Base-by-base conservation (phyloP, 108 stramenopile genomes). In the Nitzschia sp. region DNA sequence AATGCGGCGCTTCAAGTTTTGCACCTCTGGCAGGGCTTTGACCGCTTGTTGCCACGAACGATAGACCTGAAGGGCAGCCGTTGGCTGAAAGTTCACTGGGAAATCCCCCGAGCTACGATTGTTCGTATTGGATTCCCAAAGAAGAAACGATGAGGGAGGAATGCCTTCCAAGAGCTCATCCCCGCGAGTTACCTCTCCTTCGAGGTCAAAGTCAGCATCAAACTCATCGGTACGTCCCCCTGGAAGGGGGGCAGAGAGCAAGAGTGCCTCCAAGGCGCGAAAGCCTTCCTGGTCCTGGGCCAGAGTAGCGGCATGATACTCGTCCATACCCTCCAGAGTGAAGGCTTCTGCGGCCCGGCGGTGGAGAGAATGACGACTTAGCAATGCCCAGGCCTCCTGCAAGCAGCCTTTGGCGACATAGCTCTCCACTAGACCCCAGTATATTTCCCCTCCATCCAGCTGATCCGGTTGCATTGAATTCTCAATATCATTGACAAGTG, bases 171-270 rank as follows among this genome's bases (percentile, higher is more conserved):
- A 34, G 9, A 38, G 42, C 23, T 69, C 61, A 26, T 69, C 62
- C 0, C 62, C 66, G 3, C 64, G 36, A 23, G 28, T 34, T 9
- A 64, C 36, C 13, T 64, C 33, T 21, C 66, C 73, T 2, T 66
- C 65, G 1, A 28, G 18, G 3, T 74, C 45, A 21, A 63, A 30
- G 3, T 71, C 70, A 0, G 63, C 73, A 78, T 89, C 86, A 67
- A 76, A 76, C 17, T 25, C 54, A 45, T 88, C 85, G 9, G 71
- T 83, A 24, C 86, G 74, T 3, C 88, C 90, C 18, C 93, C 93
- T 1, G 93, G 90, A 23, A 94, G 59, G 8, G 93, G 93, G 17
- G 90, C 93, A 28, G 78, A 76, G 11, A 87, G 46, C 49, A 94
- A 64, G 11, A 94, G 71, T 9, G 59, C 82, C 35, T 71, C 71